Percentiles rank a stretch among this genome's conserved stretches.
These are phyloP conservation scores for Acidiella bohemica DNA, from an alignment of 495 filamentous ascomycete species.

Conservation along the genomic window DNA sequence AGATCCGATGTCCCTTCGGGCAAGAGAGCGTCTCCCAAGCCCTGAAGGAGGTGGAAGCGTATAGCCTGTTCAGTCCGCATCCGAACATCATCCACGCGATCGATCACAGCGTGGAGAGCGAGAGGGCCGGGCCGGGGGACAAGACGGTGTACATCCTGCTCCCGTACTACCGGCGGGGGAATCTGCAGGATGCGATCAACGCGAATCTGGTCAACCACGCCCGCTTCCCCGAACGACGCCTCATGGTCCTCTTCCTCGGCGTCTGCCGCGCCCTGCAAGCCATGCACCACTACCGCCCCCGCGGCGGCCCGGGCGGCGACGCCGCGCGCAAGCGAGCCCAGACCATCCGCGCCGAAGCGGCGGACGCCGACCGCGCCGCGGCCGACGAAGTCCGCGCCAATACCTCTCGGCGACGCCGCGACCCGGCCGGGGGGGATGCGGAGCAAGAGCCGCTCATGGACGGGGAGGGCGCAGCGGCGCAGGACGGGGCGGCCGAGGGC, in stretches of 20 bases:
- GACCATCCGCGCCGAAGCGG: conserved; percentile 44
- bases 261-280: conserved; percentile 75
- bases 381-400: conserved; percentile 38
- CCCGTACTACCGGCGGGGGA: conserved; percentile 87
- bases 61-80: conserved; percentile 71
- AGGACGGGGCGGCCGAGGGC: conserved; percentile 59
- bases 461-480: conserved; percentile 57
- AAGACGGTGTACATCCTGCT: conserved; percentile 96
- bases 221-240: conserved; percentile 72
- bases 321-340: conserved; percentile 45
- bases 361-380: conserved; percentile 46
- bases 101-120: conserved; percentile 61
- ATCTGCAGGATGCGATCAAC: conserved; percentile 95
- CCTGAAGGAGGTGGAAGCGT: conserved; percentile 93
- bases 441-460: conserved; percentile 47
- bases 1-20: conserved; percentile 95
- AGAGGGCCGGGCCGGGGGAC: conserved; percentile 44
- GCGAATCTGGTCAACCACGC: conserved; percentile 95
- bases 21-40: conserved; percentile 88
- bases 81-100: conserved; percentile 80
- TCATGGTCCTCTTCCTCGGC: conserved; percentile 84
- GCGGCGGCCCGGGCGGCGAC: conserved; percentile 38
- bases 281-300: conserved; percentile 79
- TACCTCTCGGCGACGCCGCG: conserved; percentile 35
- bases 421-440: conserved; percentile 38